Evolutionary conservation across 2,329 filamentous ascomycete genomes (phyloP), one percentile per base, ranked within the genome.

Genomic region (Myriangium duriaei): DNA sequence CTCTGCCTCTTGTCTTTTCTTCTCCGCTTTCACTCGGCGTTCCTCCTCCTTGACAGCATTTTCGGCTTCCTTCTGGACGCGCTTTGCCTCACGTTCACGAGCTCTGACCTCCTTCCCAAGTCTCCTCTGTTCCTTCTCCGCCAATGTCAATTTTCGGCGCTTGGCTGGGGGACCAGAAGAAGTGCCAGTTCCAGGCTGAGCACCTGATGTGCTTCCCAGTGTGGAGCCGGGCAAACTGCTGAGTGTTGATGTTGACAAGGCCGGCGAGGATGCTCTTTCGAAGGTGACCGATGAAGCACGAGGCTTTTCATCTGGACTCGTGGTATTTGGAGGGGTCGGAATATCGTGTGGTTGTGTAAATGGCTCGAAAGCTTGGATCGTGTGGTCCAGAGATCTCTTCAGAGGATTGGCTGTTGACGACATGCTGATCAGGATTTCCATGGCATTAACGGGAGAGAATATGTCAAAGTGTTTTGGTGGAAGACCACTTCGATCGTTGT

Each of bases 101-200:
- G 53, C 52, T 36, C 55, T 60, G 3, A 51, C 53, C 33, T 61
- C 60, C 35, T 61, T 62, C 19, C 60, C 57, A 2, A 54, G 45
- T 5, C 45, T 49, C 34, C 57, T 49, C 21, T 58, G 51, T 16
- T 63, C 55, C 41, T 64, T 64, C 46, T 68, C 64, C 35, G 59
- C 45, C 21, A 51, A 44, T 1, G 62, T 66, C 31, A 66, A 45
- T 41, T 61, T 64, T 37, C 60, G 50, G 28, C 58, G 48, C 49
- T 68, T 68, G 11, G 56, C 51, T 16, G 64, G 55, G 26, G 50
- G 51, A 12, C 34, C 31, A 5, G 17, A 15, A 12, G 14, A 17
- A 5, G 32, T 29, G 17, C 30, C 34, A 11, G 19, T 13, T 4
- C 17, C 30, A n/a, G 18, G 17, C 18, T n/a, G 33, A 21, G 26